Conservation (phyloP, 1,284 basidiomycete genomes). For the Pascua sp. region DNA sequence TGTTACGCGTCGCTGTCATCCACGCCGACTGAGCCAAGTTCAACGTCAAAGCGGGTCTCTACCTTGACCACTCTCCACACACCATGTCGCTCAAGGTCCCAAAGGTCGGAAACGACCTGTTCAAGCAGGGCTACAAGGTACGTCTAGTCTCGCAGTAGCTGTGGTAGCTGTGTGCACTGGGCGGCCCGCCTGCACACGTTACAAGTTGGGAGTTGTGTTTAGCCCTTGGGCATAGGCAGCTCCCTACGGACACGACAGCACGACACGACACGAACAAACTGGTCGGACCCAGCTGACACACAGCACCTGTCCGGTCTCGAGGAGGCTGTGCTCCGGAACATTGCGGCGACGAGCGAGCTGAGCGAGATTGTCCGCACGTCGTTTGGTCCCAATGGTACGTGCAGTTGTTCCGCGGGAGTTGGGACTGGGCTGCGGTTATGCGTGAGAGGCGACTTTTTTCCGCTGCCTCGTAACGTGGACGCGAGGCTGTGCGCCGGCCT, state of each 20-base stretch:
- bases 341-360: constrained; percentile 89
- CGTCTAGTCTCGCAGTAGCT: too few species aligned
- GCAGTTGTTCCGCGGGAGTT: background rate
- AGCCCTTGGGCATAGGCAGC: too few species aligned
- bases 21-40: background rate
- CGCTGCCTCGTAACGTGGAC: too few species aligned
- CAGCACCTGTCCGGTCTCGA: constrained; percentile 86
- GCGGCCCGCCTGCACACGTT: constrained; percentile 11
- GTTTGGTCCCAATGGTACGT: constrained; percentile 89
- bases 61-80: background rate
- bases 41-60: background rate
- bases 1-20: constrained; percentile 6
- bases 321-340: constrained; percentile 90
- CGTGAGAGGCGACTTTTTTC: too few species aligned
- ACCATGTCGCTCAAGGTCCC: constrained; percentile 58
- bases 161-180: background rate
- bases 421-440: background rate
- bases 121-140: constrained; percentile 59
- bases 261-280: background rate
- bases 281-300: background rate
- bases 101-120: constrained; percentile 75
- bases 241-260: background rate
- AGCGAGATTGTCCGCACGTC: constrained; percentile 93
- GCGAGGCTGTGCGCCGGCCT: too few species aligned
- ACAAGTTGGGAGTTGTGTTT: constrained; percentile 15